phyloP scores from a whole-genome alignment of 768 basidiomycete species.

The Suillus americanus region DNA sequence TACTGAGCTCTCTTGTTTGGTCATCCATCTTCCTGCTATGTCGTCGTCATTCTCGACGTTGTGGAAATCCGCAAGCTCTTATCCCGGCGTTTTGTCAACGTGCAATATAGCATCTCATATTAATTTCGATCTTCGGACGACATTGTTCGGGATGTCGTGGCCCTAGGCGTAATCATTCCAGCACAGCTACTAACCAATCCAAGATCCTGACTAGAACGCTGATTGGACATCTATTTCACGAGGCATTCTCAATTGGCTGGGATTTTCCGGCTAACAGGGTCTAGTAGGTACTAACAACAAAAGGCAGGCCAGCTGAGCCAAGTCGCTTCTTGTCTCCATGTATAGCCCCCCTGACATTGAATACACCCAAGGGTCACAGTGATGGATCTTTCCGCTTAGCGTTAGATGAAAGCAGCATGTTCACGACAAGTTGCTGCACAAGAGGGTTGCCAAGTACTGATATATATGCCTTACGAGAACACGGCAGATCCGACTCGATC shows the following conservation, averaged over 20 bases:
- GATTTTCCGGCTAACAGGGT: constrained; percentile 9
- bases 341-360: not conserved
- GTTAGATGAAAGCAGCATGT: constrained; percentile 36
- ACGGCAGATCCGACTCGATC: constrained; percentile 40
- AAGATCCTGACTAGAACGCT: not conserved
- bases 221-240: constrained; percentile 1
- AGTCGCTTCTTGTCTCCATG: constrained; percentile 7
- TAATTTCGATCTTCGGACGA: not conserved
- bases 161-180: constrained; percentile 1
- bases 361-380: constrained; percentile 9
- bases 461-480: constrained; percentile 34
- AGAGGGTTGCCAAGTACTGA: constrained; percentile 17
- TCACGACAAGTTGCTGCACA: constrained; percentile 17
- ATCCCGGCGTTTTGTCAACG: constrained; percentile 4
- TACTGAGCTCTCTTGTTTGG: not conserved
- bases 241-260: constrained; percentile 6
- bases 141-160: not conserved
- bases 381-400: constrained; percentile 34
- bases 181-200: constrained; percentile 1
- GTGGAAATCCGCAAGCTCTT: constrained; percentile 6
- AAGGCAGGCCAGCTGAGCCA: constrained; percentile 2
- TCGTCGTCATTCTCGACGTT: not conserved
- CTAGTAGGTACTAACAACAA: not conserved
- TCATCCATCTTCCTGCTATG: not conserved
- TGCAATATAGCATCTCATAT: not conserved